Evolutionary conservation across 2,329 filamentous ascomycete species (phyloP).

Genomic region (Fusarium luffae): DNA sequence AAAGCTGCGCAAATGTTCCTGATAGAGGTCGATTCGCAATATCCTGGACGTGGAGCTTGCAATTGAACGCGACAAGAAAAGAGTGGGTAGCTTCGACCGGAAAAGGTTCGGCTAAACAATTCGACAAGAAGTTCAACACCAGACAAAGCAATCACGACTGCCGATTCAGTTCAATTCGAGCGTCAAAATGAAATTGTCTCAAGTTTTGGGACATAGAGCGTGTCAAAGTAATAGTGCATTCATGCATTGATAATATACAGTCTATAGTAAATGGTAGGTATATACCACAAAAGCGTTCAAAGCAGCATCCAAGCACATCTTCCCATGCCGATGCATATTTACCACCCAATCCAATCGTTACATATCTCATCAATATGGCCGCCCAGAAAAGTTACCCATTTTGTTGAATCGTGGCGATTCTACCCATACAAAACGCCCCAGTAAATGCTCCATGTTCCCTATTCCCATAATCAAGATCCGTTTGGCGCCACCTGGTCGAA

Average conservation of each 20-base stretch:
- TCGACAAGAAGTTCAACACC: not conserved
- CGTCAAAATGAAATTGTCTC: not conserved
- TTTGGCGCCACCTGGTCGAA: conserved; percentile 46
- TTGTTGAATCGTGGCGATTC: conserved; percentile 6
- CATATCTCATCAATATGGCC: conserved; percentile 19
- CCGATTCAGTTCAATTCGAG: not conserved
- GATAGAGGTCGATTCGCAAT: conserved; percentile 28
- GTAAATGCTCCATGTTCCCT: conserved; percentile 28
- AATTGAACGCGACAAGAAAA: conserved; percentile 43
- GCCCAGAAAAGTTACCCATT: not conserved
- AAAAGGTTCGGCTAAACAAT: conserved; percentile 39
- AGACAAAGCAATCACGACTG: not conserved
- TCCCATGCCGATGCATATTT: conserved; percentile 16
- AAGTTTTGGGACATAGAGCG: rapidly evolving
- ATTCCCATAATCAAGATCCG: conserved; percentile 36
- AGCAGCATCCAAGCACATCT: conserved; percentile 2
- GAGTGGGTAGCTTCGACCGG: conserved; percentile 45
- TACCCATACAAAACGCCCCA: conserved; percentile 32
- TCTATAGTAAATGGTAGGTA: conserved; percentile 23
- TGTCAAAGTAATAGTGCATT: not conserved
- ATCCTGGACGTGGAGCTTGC: conserved; percentile 39
- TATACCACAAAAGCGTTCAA: conserved; percentile 11
- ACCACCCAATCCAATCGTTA: conserved; percentile 15
- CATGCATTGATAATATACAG: conserved; percentile 28
- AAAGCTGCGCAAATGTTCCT: conserved; percentile 30